Evolutionary conservation across 768 basidiomycete species (phyloP), one percentile per base, ranked within the genome.

Genomic region (Mycena maculata): DNA sequence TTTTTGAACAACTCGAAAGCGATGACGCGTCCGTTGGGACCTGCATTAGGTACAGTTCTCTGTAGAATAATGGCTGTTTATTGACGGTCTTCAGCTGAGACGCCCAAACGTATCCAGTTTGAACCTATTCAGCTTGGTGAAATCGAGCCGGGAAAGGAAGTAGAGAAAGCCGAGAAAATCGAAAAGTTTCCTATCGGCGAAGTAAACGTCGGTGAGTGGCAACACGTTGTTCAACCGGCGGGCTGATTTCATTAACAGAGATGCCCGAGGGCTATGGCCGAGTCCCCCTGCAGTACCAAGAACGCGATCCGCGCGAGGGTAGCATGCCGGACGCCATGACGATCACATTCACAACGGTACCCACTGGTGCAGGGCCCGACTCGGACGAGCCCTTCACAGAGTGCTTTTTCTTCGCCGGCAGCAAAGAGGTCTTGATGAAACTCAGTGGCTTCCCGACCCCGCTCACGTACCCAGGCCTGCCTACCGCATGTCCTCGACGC

Each of bases 1-100:
- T 76, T 76, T 53, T 63, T 76, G 30, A 76, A 74, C 49, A 64
- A 55, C 33, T 16, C 71, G 41, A 72, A 71, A 42, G 70, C 62
- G 0, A 72, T 73, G 42, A 62, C 62, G 23, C 50, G 61, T 55
- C 59, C 57, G 18, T 22, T 45, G 13, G 53, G 54, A 5, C 50
- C 61, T 16, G 47, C 23, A 8, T 13, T 45, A 23, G n/a, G 23
- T 25, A 25, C 7, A 2, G 44, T 22, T 23, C 4, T 31, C 9
- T 23, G 12, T 25, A 15, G 11, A 25, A 8, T 45, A 6, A 23
- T 15, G 7, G 44, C 44, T 20, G 23, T 22, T 6, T 23, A 3
- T 20, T 18, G 5, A 7, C 5, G 41, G 9, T 42, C 41, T 42
- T 36, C 33, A 36, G 33, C 33, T 6, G 8, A 6, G 13, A 27